Percentiles rank a stretch among this genome's conserved stretches.
These are phyloP conservation scores for Ogataea neopini DNA, from an alignment of 805 yeast species.

Conservation along the genomic window DNA sequence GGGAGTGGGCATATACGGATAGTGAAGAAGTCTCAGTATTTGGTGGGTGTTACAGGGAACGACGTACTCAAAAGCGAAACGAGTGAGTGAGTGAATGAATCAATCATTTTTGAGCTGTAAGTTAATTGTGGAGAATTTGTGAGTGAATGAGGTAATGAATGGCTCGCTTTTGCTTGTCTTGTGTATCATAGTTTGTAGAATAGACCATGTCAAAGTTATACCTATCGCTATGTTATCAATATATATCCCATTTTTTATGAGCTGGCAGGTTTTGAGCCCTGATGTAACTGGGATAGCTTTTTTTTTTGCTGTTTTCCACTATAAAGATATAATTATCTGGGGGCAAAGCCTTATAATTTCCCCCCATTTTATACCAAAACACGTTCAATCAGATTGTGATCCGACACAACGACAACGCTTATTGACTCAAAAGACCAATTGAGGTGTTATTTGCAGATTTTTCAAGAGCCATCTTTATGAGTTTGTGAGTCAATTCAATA, in stretches of 20 bases:
- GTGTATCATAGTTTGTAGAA: not conserved
- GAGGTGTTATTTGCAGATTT: not conserved
- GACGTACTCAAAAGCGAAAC: too few relatives aligned
- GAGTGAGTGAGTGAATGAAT: too few relatives aligned
- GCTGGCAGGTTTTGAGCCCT: constrained; percentile 5
- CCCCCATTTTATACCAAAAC: too few relatives aligned
- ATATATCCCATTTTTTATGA: not conserved
- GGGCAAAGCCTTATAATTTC: not conserved
- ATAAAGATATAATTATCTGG: not conserved
- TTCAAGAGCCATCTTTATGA: not conserved
- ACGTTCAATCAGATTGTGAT: too few relatives aligned
- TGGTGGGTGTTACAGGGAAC: constrained; percentile 30
- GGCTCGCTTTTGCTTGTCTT: too few relatives aligned
- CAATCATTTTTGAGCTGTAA: too few relatives aligned
- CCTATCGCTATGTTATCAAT: too few relatives aligned
- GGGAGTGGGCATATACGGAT: constrained; percentile 16
- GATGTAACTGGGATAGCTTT: not conserved
- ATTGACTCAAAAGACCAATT: not conserved
- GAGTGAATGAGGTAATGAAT: too few relatives aligned
- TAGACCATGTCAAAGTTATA: too few relatives aligned
- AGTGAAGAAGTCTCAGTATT: constrained; percentile 20
- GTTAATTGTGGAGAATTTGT: too few relatives aligned
- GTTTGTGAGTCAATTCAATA: not conserved
- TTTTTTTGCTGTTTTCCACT: constrained; percentile 3
- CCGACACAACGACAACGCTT: too few relatives aligned